Conservation (phyloP, 176 grass and related monocot genomes). For the Olyra latifolia region DNA sequence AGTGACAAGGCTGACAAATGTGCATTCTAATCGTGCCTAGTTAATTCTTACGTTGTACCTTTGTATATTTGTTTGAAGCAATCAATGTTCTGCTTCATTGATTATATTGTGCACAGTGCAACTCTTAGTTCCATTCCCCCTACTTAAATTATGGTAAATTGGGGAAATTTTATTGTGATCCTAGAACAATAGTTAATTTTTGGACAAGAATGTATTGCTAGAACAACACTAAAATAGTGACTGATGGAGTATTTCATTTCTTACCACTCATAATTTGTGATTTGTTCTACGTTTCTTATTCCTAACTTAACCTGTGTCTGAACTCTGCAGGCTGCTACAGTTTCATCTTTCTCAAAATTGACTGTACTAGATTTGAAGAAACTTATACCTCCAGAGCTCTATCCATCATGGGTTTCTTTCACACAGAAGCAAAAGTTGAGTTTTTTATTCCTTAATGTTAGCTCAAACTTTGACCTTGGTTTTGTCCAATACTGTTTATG, state of each 20-base stretch:
- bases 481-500: slow-evolving; percentile 20
- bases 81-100: slow-evolving; percentile 2
- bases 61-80: neutral
- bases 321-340: slow-evolving; percentile 60
- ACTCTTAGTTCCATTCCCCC: neutral
- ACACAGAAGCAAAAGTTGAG: slow-evolving; percentile 87
- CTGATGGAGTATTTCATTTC: neutral
- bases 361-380: slow-evolving; percentile 77
- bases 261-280: neutral
- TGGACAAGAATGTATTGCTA: neutral
- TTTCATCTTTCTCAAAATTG: slow-evolving; percentile 74
- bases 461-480: neutral
- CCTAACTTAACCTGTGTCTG: slow-evolving; percentile 19
- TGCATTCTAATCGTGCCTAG: neutral
- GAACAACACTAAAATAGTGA: neutral
- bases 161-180: neutral
- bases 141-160: neutral
- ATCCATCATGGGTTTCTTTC: slow-evolving; percentile 97
- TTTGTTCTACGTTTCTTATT: neutral
- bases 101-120: neutral
- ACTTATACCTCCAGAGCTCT: slow-evolving; percentile 69
- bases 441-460: slow-evolving; percentile 25
- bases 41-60: neutral
- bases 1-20: neutral
- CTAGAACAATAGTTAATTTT: neutral